A percentile compares a stretch with the other conserved stretches of the same genome.
Evolutionary conservation across 1,139 yeast genomes (phyloP).

Genomic region (Yamadazyma triangularis): DNA sequence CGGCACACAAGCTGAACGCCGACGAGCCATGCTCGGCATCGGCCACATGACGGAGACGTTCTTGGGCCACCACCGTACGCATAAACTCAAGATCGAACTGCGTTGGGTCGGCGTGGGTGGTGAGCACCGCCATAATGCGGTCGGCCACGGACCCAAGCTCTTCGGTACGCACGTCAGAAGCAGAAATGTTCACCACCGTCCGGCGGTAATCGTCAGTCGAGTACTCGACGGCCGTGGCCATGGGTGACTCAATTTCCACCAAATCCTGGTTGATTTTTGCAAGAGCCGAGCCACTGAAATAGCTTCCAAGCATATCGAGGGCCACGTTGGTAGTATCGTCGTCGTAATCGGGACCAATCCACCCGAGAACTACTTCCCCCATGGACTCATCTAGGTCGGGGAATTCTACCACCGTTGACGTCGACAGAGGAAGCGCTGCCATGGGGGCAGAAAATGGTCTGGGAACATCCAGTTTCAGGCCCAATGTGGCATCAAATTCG

Average conservation of each 20-base stretch:
- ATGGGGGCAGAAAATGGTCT: slow-evolving; percentile 71
- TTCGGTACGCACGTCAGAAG: slow-evolving; percentile 76
- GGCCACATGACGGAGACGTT: slow-evolving; percentile 57
- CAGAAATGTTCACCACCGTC: slow-evolving; percentile 53
- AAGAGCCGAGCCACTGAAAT: slow-evolving; percentile 72
- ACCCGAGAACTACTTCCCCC: slow-evolving; percentile 70
- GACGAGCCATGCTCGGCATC: slow-evolving; percentile 65
- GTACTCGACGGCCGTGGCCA: slow-evolving; percentile 67
- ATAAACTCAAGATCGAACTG: slow-evolving; percentile 63
- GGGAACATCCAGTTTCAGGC: too few species aligned
- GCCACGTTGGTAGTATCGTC: slow-evolving; percentile 60
- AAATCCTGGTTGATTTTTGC: slow-evolving; percentile 62
- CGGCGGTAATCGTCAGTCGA: slow-evolving; percentile 67
- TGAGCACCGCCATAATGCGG: slow-evolving; percentile 49
- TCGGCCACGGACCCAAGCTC: slow-evolving; percentile 49
- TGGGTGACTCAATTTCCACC: slow-evolving; percentile 79
- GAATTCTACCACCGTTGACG: slow-evolving; percentile 58
- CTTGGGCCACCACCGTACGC: slow-evolving; percentile 63
- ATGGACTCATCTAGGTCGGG: slow-evolving; percentile 87
- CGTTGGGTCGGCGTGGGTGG: slow-evolving; percentile 41
- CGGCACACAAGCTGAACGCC: slow-evolving; percentile 61
- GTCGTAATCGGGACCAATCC: slow-evolving; percentile 75
- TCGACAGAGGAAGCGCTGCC: slow-evolving; percentile 34
- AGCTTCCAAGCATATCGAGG: slow-evolving; percentile 65
- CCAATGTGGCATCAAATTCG: slow-evolving; percentile 58